Conservation (phyloP, 148 eudicot genomes). For the Rhododendron ferrugineum region DNA sequence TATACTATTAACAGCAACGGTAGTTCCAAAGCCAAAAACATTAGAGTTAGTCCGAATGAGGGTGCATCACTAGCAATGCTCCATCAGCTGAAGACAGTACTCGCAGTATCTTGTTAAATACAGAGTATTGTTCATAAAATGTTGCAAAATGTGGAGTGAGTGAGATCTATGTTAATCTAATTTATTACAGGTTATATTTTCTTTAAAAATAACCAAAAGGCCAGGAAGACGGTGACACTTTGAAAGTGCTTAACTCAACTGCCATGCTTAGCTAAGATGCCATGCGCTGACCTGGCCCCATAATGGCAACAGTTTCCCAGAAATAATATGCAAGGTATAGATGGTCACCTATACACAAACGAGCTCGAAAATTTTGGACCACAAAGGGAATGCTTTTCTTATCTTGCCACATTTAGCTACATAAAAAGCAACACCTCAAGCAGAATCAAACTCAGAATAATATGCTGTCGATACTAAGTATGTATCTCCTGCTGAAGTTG, state of each 20-base stretch:
- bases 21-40: neutral
- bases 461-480: neutral
- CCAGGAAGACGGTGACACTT: neutral
- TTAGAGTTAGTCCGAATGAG: neutral
- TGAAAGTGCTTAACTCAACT: neutral
- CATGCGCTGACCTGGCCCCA: neutral
- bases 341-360: neutral
- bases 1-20: neutral
- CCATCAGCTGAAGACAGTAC: neutral
- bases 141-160: neutral
- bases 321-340: neutral
- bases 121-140: neutral
- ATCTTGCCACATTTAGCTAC: neutral
- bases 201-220: neutral
- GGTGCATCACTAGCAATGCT: neutral
- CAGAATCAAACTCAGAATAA: neutral
- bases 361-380: neutral
- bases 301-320: neutral
- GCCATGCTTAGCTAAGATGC: neutral
- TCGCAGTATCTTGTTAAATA: neutral
- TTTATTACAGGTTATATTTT: neutral
- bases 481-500: neutral
- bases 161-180: neutral
- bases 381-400: neutral
- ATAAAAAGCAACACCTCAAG: neutral